Evolutionary conservation across 2,329 filamentous ascomycete genomes (phyloP).

Genomic region (Trichoderma endophyticum): DNA sequence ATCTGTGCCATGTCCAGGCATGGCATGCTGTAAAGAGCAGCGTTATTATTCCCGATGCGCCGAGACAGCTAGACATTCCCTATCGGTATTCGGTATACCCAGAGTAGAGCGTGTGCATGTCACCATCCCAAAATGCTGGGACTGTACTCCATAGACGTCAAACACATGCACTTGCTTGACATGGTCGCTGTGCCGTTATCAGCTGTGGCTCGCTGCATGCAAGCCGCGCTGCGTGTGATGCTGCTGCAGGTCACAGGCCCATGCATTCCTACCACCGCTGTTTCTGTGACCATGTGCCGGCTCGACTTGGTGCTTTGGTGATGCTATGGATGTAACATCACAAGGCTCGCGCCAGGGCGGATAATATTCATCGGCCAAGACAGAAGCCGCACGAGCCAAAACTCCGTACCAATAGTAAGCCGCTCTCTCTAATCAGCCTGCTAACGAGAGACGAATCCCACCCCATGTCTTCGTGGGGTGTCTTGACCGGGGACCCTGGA

Average conservation of each 20-base stretch:
- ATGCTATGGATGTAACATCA: conserved; percentile 13
- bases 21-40: background rate
- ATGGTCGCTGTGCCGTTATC: background rate
- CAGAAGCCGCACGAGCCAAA: background rate
- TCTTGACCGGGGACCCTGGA: background rate
- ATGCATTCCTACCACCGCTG: background rate
- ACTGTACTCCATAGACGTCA: background rate
- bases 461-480: background rate
- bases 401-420: background rate
- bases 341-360: background rate
- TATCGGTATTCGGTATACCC: background rate
- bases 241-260: background rate
- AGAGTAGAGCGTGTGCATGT: background rate
- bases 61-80: background rate
- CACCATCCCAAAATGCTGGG: conserved; percentile 11
- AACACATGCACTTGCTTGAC: background rate
- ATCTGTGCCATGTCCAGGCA: background rate
- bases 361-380: background rate
- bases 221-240: background rate
- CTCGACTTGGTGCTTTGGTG: background rate
- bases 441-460: background rate
- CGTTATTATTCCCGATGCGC: background rate
- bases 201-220: background rate
- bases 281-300: background rate
- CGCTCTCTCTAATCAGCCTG: background rate